phyloP scores from a whole-genome alignment of 108 stramenopile genomes.

The Discostella pseudostelligera region DNA sequence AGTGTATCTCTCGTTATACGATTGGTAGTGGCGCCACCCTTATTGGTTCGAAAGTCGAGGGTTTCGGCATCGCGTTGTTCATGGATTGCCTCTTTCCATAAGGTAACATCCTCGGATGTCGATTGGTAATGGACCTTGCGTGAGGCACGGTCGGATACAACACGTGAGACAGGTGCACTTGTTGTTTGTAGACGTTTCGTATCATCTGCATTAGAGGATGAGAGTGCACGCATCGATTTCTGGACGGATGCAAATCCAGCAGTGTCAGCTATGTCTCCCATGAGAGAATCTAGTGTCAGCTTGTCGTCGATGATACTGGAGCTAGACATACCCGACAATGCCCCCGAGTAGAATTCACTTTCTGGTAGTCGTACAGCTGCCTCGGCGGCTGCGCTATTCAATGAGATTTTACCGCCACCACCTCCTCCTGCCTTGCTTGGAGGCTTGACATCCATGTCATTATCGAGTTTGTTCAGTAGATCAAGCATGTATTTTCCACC shows the following conservation, averaged over 20 bases:
- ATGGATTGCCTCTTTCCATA: conserved; percentile 85
- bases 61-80: conserved; percentile 90
- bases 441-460: not conserved
- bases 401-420: conserved; percentile 36
- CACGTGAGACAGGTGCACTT: conserved; percentile 66
- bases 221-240: conserved; percentile 61
- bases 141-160: conserved; percentile 80
- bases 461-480: conserved; percentile 71
- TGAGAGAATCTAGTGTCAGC: conserved; percentile 83
- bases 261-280: conserved; percentile 82
- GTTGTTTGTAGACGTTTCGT: conserved; percentile 51
- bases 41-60: conserved; percentile 88
- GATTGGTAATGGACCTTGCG: conserved; percentile 86
- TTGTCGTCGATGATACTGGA: not conserved
- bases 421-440: conserved; percentile 18
- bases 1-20: conserved; percentile 60
- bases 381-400: conserved; percentile 40
- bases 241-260: conserved; percentile 80
- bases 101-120: conserved; percentile 66
- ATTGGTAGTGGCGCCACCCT: conserved; percentile 29
- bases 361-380: conserved; percentile 47
- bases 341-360: conserved; percentile 36
- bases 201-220: conserved; percentile 6
- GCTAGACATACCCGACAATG: conserved; percentile 32
- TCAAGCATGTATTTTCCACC: conserved; percentile 86